Evolutionary conservation across 1,139 yeast genomes (phyloP), one percentile per base, ranked within the genome.

Genomic region (Petasospora fabianii): DNA sequence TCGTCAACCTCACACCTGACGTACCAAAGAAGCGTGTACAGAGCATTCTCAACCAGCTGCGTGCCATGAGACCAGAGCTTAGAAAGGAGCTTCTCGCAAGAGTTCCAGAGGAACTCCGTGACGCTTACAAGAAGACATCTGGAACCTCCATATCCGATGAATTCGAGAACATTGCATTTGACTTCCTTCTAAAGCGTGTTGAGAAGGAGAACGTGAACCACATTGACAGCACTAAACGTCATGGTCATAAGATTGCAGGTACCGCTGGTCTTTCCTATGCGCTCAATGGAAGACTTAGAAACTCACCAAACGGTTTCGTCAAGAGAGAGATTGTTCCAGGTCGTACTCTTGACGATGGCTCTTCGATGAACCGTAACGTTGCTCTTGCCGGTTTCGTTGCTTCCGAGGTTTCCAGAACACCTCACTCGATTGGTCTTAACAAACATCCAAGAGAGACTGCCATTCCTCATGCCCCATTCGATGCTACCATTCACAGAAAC

Each of bases 341-440:
- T 46, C 79, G 96, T 66, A 64, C 76, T 32, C 66, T 83, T 29
- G 32, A 15, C 12, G 31, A 19, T 13, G 34, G 20, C n/a, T n/a
- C n/a, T n/a, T n/a, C n/a, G n/a, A n/a, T n/a, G n/a, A n/a, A n/a
- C n/a, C n/a, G n/a, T 3, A 71, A 69, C 37, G 81, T 80, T 21
- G 90, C 86, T 8, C 69, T 83, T 49, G 94, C 84, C 54, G 95
- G 95, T n/a, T 83, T 84, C 50, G 69, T 81, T 31, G 79, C 62
- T n/a, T 19, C 13, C 11, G 9, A 29, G 10, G 35, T 13, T 6
- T 6, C 17, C 3, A 32, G 18, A 13, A 6, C 22, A 12, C 13
- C 34, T 12, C 24, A 10, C 9, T 24, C 12, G 4, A 27, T 20
- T 19, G 21, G 20, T 3, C 9, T 16, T 14, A 24, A 27, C 20